Percentiles rank a stretch among this genome's conserved stretches.
Conservation (phyloP, 192 early-diverging fungal genomes). For the Lunasporangiospora selenospora region DNA sequence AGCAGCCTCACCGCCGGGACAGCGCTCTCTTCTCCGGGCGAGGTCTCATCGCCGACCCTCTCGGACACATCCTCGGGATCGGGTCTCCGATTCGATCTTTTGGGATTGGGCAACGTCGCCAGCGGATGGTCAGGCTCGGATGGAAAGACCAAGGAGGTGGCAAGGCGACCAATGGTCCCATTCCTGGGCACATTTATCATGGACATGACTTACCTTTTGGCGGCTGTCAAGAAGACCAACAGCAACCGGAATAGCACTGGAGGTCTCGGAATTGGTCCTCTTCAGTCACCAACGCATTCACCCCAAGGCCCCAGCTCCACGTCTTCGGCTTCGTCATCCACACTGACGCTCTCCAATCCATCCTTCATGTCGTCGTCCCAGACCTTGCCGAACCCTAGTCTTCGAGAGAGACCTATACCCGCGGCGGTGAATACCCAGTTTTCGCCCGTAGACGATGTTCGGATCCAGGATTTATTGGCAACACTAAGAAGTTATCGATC, state of each 20-base stretch:
- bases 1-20: conserved; percentile 26
- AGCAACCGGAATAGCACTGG: not conserved
- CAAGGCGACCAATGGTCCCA: conserved; percentile 64
- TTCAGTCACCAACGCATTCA: not conserved
- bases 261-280: conserved; percentile 1
- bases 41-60: conserved; percentile 9
- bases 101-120: no score
- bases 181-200: conserved; percentile 79
- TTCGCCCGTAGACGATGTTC: conserved; percentile 47
- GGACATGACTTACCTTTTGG: conserved; percentile 75
- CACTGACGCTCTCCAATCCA: not conserved
- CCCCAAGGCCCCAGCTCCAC: not conserved
- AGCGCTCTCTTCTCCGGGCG: conserved; percentile 8
- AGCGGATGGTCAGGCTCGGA: conserved; percentile 24
- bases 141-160: conserved; percentile 23
- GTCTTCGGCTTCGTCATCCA: conserved; percentile 3
- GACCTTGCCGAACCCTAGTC: conserved; percentile 19
- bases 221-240: conserved; percentile 56
- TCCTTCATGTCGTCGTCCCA: conserved; percentile 5
- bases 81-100: conserved; percentile 27
- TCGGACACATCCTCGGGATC: conserved; percentile 19
- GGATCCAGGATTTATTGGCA: conserved; percentile 63
- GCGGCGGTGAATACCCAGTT: not conserved
- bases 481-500: conserved; percentile 58
- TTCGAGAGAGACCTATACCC: conserved; percentile 7